Base-by-base conservation (phyloP, 2,329 filamentous ascomycete species). In the Sarocladiaceae sp. region DNA sequence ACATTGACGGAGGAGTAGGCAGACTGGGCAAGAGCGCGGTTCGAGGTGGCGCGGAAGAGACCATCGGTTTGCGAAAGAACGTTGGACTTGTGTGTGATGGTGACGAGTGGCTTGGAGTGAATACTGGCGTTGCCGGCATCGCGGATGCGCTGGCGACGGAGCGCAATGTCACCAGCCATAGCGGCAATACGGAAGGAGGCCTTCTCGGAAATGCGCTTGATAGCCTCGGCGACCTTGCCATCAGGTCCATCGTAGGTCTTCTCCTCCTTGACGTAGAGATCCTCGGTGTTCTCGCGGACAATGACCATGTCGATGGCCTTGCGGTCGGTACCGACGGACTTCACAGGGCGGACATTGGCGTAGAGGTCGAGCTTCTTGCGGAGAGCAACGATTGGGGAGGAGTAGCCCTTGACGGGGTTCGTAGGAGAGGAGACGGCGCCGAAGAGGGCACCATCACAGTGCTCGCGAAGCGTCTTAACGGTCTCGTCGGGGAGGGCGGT, bases 81-180 rank as follows among this genome's bases (percentile, higher is more conserved):
- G 73, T 99, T 99, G 70, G 87, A 92, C 79, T 99, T 99, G 81
- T 99, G 94, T 48, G 94, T 97, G 69, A 99, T 90, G 55, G 94
- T 99, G 55, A 99, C 92, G 62, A 93, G 79, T 25, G 91, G 84
- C 40, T 74, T 66, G 50, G 72, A 71, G 73, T 91, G 87, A 58
- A 88, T 84, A 67, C 79, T 83, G 23, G 73, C 63, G 44, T 33
- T 48, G 42, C 77, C 75, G 12, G 73, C 68, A 35, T 84, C 79
- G 56, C 93, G 84, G 62, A 96, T 84, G 66, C 87, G 86, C 67
- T 96, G 89, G 58, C 94, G 80, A 51, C 91, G 84, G 56, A 95
- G 75, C 13, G 94, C 94, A 68, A 99, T 96, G 64, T 97, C 91
- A 53, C 93, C 94, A 7, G 94, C 94, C 78, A 97, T 97, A 63